Base-by-base conservation (phyloP, 495 filamentous ascomycete genomes). In the Schizothecium vesticola region DNA sequence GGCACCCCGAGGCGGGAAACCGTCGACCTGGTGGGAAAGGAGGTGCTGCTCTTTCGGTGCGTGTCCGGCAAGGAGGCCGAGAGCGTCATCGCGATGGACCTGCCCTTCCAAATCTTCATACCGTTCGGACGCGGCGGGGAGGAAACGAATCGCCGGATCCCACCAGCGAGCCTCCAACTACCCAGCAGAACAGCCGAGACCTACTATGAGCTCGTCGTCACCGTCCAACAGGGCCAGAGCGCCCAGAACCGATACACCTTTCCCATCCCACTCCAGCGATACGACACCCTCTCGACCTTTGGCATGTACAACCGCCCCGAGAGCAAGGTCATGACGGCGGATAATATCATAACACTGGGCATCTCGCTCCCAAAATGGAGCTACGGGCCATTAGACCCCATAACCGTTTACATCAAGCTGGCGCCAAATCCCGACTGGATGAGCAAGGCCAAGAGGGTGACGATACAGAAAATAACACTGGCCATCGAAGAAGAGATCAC, bases 251-350 rank as follows among this genome's bases (percentile, higher is more conserved):
- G 96, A 82, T 95, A 94, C 74, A 79, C 89, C 8, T 97, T 97
- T 70, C 94, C 95, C 1, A 91, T 98, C 1, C 96, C 95, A 13
- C 87, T 99, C 69, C 86, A 89, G 69, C 86, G 95, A 71, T 99
- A 97, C 80, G 95, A 99, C 78, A 99, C 93, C 3, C 83, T 99
- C 29, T 97, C 94, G 24, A 98, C 95, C 31, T 99, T 98, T 79
- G 96, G 95, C 76, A 99, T 99, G 95, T 99, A 97, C 81, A 97
- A 98, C 80, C 89, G 93, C 28, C 95, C 93, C 11, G 95, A 97
- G 77, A 89, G 87, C 63, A 91, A 91, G 61, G 91, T 96, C 69
- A 86, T 86, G 63, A 89, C 93, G 64, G 86, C 91, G 55, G 95
- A 99, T 78, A 94, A 96, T 75, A 80, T 98, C 64, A 94, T 99